Base-by-base conservation (phyloP, 305 asterid genomes). In the Caryopteris hybrid region DNA sequence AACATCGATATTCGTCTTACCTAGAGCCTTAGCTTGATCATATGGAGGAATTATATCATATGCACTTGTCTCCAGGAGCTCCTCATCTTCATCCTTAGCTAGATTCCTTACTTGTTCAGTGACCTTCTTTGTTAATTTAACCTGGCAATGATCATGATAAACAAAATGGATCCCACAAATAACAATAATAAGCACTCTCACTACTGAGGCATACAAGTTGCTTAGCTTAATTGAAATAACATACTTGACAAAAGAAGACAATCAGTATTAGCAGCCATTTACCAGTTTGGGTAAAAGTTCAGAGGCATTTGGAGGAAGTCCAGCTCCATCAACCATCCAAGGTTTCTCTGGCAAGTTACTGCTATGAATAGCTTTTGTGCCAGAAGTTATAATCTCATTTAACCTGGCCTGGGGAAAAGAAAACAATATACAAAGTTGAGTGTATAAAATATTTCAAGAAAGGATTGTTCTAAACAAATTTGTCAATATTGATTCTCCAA, bases 1-100 rank as follows among this genome's bases (percentile, higher is more conserved):
- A 73, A 91, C 93, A 71, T 94, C 99, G 73, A 94, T 94, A 73
- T 89, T 91, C 41, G 97, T 94, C 84, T 94, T 94, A 79, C 99
- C 99, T 75, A 94, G 95, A 54, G 99, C 99, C 81, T 76, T 91
- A 59, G 99, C 99, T 80, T 94, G 99, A 85, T 91, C 99, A 81
- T 94, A 94, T 64, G 99, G 93, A 69, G 86, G 93, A 51, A 89
- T 86, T 48, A 91, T 77, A 70, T 88, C 95, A 79, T 85, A 89
- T 22, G 96, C 74, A 80, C 89, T 84, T 29, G 95, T 74, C 76
- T 83, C 95, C 8, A 81, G 85, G 78, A 94, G 96, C 78, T 89
- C 84, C 81, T 94, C 99, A 78, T 86, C 94, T 80, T 89, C 99
- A 60, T 91, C 96, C 80, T 45, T 85, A 68, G 99, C 99, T 21